Base-by-base conservation (phyloP, 768 basidiomycete species). In the Podaxis mareebaensis region DNA sequence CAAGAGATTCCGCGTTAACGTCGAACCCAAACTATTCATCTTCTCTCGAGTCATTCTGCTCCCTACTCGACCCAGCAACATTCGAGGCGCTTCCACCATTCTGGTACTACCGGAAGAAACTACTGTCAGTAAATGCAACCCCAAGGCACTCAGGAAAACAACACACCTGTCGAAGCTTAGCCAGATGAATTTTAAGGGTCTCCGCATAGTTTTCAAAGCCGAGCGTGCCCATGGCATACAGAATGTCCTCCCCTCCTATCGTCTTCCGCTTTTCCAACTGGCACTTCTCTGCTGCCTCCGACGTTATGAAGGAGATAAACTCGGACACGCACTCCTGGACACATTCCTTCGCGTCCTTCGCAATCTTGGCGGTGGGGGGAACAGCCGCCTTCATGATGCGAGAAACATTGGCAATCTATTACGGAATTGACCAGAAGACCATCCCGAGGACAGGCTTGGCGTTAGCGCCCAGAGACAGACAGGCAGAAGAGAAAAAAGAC, bases 261-360 rank as follows among this genome's bases (percentile, higher is more conserved):
- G 96, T 99, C 81, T 99, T 99, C 65, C 96, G 85, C 77, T 99
- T 99, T 80, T 98, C 96, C 68, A 91, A 81, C 72, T 91, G 85
- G 67, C 95, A 96, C 71, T 94, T 94, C 76, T 98, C 96, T 15
- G 93, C 94, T 4, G 96, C 96, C 75, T 99, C 96, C 49, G 90
- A 92, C 30, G 96, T 97, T 78, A 99, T 95, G 83, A 99, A 99
- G 69, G 88, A 89, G 75, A 99, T 98, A 81, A 97, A 99, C 78
- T 99, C 96, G 48, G 92, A 95, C 61, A 97, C 94, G 76, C 96
- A 97, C 77, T 98, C 96, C 74, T 99, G 96, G 48, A 98, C 94
- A 76, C 93, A 95, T 77, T 99, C 96, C 74, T 99, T 99, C 51
- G 95, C 95, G 76, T 99, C 96, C 75, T 98, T 98, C 7, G 93